These are phyloP conservation scores for Coccinonectria pachysandricola DNA, from an alignment of 2,329 filamentous ascomycete species.

Conservation along the genomic window DNA sequence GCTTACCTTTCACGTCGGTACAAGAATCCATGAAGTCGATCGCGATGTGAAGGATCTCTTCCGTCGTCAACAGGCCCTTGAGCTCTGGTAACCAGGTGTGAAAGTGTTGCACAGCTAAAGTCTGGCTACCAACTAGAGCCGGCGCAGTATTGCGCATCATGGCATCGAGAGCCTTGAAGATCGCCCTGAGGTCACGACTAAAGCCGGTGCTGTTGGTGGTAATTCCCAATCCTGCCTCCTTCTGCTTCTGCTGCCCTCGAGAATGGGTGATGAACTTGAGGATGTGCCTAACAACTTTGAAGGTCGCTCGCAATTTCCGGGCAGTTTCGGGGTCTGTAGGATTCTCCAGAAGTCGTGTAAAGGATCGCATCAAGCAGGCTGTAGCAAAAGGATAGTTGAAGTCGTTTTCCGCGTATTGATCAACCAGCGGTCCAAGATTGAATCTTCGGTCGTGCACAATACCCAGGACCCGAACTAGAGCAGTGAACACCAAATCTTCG, in stretches of 20 bases:
- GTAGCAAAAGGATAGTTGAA: conserved; percentile 94
- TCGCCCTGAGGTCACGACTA: conserved; percentile 69
- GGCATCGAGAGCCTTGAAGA: conserved; percentile 81
- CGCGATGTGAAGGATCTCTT: conserved; percentile 83
- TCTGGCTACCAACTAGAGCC: conserved; percentile 86
- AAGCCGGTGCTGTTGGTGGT: conserved; percentile 64
- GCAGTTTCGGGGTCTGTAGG: conserved; percentile 76
- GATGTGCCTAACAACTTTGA: conserved; percentile 90
- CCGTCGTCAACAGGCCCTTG: conserved; percentile 59
- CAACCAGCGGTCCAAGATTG: conserved; percentile 81
- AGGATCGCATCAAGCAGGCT: conserved; percentile 76
- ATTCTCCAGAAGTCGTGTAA: conserved; percentile 70
- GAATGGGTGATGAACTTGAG: conserved; percentile 92
- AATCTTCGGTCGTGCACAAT: conserved; percentile 93
- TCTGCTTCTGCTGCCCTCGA: conserved; percentile 74
- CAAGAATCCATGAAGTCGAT: conserved; percentile 93
- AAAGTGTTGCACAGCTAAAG: conserved; percentile 88
- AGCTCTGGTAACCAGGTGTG: conserved; percentile 96
- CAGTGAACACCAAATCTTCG: conserved; percentile 85
- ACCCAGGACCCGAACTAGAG: conserved; percentile 77
- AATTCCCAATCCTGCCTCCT: conserved; percentile 79
- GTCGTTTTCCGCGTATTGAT: conserved; percentile 76
- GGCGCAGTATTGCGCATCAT: conserved; percentile 85
- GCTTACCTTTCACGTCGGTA: conserved; percentile 74
- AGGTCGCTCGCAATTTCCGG: conserved; percentile 75